Conservation (phyloP, 2,329 filamentous ascomycete species). For the Paecilomyces niveus region DNA sequence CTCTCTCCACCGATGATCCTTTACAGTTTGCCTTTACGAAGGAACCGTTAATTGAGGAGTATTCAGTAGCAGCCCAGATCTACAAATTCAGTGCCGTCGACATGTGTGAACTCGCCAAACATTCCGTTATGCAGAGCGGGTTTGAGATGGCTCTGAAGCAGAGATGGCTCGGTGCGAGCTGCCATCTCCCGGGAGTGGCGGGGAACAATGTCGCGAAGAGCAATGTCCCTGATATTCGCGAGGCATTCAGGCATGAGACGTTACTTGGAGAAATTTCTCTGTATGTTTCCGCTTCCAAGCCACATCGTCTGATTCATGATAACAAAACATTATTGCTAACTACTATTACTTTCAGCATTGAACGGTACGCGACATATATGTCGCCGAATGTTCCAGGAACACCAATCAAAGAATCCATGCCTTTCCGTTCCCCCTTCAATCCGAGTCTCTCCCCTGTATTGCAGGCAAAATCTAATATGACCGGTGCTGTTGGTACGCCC, state of each 20-base stretch:
- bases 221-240: conserved; percentile 88
- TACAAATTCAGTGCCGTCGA: conserved; percentile 96
- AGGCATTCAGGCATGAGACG: conserved; percentile 84
- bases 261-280: conserved; percentile 75
- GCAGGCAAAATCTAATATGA: not conserved
- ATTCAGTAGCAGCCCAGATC: conserved; percentile 94
- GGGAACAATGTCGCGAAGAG: conserved; percentile 94
- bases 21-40: conserved; percentile 98
- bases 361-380: conserved; percentile 17
- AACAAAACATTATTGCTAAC: not conserved
- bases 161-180: conserved; percentile 80
- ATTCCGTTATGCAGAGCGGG: conserved; percentile 89
- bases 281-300: conserved; percentile 42
- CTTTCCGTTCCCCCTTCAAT: not conserved
- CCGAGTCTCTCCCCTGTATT: not conserved
- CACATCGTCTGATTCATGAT: not conserved
- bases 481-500: not conserved
- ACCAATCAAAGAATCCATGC: not conserved
- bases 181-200: conserved; percentile 65
- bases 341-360: conserved; percentile 12
- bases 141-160: conserved; percentile 86
- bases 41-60: conserved; percentile 95
- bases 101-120: conserved; percentile 97
- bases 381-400: not conserved
- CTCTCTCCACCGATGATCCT: conserved; percentile 91